Evolutionary conservation across 2,329 filamentous ascomycete genomes (phyloP).

Genomic region (Aspergillus fijiensis): DNA sequence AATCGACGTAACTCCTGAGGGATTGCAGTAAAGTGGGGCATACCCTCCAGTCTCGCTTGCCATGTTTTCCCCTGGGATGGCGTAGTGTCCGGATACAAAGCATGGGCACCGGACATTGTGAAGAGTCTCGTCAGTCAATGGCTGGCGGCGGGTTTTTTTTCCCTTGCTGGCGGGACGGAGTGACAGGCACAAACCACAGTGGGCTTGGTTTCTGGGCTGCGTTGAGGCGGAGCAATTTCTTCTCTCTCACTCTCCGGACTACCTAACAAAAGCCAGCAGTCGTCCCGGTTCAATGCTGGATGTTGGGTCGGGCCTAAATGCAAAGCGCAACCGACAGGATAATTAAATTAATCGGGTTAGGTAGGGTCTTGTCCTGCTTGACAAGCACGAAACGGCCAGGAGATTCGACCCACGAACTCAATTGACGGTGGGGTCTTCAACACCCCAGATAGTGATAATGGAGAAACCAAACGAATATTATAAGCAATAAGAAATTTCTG

Average conservation of each 20-base stretch:
- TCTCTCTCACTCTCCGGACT: too few relatives aligned
- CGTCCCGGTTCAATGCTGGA: background rate
- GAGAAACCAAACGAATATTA: background rate
- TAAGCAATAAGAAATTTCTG: background rate
- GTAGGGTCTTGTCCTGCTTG: background rate
- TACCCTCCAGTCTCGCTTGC: slow-evolving; percentile 61
- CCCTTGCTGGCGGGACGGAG: background rate
- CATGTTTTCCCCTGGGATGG: slow-evolving; percentile 34
- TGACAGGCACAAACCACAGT: background rate
- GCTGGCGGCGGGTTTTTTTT: background rate
- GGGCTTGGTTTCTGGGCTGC: background rate
- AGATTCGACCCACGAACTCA: background rate
- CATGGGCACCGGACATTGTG: slow-evolving; percentile 3
- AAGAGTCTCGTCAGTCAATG: background rate
- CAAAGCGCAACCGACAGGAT: background rate
- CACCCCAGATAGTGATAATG: background rate
- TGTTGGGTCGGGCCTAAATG: background rate
- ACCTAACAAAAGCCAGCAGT: background rate
- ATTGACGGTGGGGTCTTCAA: background rate
- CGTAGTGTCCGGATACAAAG: slow-evolving; percentile 7
- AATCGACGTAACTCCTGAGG: slow-evolving; percentile 11
- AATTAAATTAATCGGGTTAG: background rate
- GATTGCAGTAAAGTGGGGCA: slow-evolving; percentile 24
- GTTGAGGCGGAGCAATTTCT: too few relatives aligned
- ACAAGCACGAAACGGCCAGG: background rate